phyloP scores from a whole-genome alignment of 129 eudicot species.

The Solidago caesia region DNA sequence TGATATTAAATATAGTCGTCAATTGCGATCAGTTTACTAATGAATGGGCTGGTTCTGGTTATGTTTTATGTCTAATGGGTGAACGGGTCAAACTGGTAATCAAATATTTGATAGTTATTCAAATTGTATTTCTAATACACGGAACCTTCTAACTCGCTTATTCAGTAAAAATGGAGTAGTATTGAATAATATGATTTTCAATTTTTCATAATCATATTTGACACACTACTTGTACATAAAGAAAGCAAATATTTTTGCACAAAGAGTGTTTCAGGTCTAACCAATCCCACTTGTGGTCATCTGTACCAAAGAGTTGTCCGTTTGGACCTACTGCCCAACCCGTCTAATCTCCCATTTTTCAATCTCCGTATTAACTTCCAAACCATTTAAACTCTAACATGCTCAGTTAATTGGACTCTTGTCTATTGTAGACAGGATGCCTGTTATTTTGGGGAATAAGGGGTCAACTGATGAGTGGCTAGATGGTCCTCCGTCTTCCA shows the following conservation, averaged over 20 bases:
- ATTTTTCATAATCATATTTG: no score
- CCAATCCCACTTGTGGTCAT: not conserved
- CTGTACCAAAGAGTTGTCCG: not conserved
- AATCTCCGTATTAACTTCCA: not conserved
- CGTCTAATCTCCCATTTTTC: not conserved
- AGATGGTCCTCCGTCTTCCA: slow-evolving; percentile 70
- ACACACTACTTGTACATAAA: not conserved
- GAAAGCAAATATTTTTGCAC: not conserved
- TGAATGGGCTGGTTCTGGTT: no score
- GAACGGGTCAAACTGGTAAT: no score
- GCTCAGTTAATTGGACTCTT: not conserved
- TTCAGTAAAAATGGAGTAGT: no score
- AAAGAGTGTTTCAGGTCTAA: not conserved
- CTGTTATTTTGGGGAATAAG: slow-evolving; percentile 78
- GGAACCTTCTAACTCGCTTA: no score
- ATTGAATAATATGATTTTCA: no score
- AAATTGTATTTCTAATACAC: no score
- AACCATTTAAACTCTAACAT: not conserved
- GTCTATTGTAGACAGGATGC: slow-evolving; percentile 74
- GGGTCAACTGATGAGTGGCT: slow-evolving; percentile 71
- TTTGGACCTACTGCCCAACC: not conserved
- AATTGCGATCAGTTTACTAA: no score
- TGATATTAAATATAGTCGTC: no score
- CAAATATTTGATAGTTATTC: no score
- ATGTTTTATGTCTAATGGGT: no score